Evolutionary conservation across 768 basidiomycete genomes (phyloP).

Genomic region (Naganishia randhawae): DNA sequence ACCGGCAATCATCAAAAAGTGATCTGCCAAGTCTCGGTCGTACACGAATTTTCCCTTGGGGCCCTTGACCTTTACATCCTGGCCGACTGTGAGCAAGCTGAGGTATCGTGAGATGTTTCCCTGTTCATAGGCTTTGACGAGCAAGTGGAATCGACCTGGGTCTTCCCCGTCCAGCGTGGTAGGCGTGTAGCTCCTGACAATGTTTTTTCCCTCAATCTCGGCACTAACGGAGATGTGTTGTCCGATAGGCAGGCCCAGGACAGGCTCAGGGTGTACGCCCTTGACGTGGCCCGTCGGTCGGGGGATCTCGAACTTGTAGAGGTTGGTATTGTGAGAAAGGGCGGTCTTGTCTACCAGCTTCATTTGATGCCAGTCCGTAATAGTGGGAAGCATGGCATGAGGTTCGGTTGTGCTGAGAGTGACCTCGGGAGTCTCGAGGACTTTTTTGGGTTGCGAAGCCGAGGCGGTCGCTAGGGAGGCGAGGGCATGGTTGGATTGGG

Average conservation of each 20-base stretch:
- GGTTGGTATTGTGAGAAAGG: slow-evolving; percentile 91
- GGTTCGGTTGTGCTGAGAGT: slow-evolving; percentile 20
- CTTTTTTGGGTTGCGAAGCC: slow-evolving; percentile 1
- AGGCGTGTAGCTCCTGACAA: slow-evolving; percentile 91
- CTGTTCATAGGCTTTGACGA: slow-evolving; percentile 98
- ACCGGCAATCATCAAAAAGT: slow-evolving; percentile 94
- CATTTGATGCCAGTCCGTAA: slow-evolving; percentile 69
- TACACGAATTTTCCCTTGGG: slow-evolving; percentile 96
- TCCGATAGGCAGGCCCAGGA: slow-evolving; percentile 89
- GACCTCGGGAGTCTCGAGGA: slow-evolving; percentile 10
- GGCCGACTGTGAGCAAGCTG: slow-evolving; percentile 74
- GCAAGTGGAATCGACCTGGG: slow-evolving; percentile 86
- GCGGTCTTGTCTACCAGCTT: slow-evolving; percentile 72
- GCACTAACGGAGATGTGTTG: slow-evolving; percentile 92
- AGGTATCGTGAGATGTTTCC: slow-evolving; percentile 93
- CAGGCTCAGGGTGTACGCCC: slow-evolving; percentile 75
- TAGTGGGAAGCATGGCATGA: slow-evolving; percentile 21
- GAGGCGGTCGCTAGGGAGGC: slow-evolving; percentile 1
- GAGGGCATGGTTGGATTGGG: neutral
- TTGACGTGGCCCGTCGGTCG: slow-evolving; percentile 65
- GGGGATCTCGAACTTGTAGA: slow-evolving; percentile 57
- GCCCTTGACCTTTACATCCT: slow-evolving; percentile 85
- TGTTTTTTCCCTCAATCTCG: slow-evolving; percentile 82
- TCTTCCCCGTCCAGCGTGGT: slow-evolving; percentile 82
- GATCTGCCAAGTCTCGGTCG: slow-evolving; percentile 63